phyloP scores from a whole-genome alignment of 2,329 filamentous ascomycete species.

The Ophiostoma piceae region DNA sequence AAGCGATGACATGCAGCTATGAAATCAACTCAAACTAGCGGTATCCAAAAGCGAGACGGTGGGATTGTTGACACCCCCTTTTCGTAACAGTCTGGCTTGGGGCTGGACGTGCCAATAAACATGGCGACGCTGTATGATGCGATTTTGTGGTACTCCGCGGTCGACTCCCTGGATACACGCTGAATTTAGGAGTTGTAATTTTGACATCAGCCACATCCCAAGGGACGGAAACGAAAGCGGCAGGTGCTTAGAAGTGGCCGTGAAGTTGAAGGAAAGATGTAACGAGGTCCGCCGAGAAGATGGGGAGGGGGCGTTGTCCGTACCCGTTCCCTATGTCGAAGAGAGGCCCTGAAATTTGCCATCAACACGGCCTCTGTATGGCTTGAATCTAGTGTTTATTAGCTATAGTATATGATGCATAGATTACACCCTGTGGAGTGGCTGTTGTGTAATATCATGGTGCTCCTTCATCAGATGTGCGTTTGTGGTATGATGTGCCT shows the following conservation, averaged over 20 bases:
- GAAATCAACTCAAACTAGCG: constrained; percentile 17
- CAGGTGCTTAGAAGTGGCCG: not conserved
- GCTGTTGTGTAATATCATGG: constrained; percentile 13
- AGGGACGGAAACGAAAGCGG: not conserved
- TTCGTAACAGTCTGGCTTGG: not conserved
- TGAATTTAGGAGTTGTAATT: not conserved
- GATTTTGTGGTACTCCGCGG: not conserved
- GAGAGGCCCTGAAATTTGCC: not conserved
- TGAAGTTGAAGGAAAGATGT: not conserved
- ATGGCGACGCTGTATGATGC: not conserved
- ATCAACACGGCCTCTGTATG: not conserved
- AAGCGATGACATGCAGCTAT: constrained; percentile 22
- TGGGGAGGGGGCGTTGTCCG: not conserved
- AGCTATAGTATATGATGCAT: not conserved
- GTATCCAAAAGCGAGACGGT: constrained; percentile 12
- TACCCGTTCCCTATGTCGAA: not conserved
- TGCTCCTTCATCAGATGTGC: constrained; percentile 10
- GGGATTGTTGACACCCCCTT: not conserved
- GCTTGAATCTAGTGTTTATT: not conserved
- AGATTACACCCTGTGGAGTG: not conserved
- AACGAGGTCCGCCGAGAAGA: not conserved
- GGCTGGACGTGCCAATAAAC: not conserved
- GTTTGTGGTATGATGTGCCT: constrained; percentile 16
- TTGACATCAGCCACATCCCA: not conserved
- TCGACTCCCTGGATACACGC: not conserved